Percentiles rank a stretch among this genome's conserved stretches.
Conservation (phyloP, 106 monocot genomes). For the Dendrobium huoshanense region DNA sequence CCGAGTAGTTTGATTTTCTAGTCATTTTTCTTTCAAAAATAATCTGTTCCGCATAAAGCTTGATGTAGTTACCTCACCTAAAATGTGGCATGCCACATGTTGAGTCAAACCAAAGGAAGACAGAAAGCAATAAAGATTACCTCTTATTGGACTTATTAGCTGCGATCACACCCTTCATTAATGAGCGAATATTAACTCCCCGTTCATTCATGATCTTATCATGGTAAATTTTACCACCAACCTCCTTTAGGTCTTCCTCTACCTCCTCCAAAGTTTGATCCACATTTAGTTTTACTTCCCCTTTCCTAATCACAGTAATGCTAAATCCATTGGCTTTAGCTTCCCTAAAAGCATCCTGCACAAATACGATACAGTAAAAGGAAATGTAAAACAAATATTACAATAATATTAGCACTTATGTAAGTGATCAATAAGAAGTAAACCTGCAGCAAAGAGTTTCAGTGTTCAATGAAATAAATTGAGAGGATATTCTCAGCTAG, state of each 20-base stretch:
- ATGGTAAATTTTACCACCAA: constrained; percentile 81
- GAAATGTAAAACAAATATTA: neutral
- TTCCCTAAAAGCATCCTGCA: constrained; percentile 76
- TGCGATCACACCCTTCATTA: constrained; percentile 54
- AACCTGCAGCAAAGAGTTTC: neutral
- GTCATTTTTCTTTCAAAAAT: neutral
- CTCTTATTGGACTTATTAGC: constrained; percentile 41
- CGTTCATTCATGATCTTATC: constrained; percentile 68
- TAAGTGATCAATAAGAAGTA: neutral
- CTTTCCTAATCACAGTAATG: constrained; percentile 68
- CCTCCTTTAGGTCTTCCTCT: constrained; percentile 62
- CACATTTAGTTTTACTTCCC: constrained; percentile 61
- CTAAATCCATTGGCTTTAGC: constrained; percentile 70
- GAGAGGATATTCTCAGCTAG: neutral
- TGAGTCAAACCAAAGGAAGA: neutral
- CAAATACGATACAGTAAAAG: neutral
- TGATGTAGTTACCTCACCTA: neutral
- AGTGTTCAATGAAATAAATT: neutral
- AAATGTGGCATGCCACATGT: neutral
- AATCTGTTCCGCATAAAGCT: neutral
- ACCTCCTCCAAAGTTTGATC: constrained; percentile 81
- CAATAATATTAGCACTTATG: neutral
- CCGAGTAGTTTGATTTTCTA: neutral
- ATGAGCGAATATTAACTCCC: constrained; percentile 36
- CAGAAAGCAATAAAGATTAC: constrained; percentile 9